phyloP scores from a whole-genome alignment of 23 red algal genomes.

The Gracilaria domingensis region DNA sequence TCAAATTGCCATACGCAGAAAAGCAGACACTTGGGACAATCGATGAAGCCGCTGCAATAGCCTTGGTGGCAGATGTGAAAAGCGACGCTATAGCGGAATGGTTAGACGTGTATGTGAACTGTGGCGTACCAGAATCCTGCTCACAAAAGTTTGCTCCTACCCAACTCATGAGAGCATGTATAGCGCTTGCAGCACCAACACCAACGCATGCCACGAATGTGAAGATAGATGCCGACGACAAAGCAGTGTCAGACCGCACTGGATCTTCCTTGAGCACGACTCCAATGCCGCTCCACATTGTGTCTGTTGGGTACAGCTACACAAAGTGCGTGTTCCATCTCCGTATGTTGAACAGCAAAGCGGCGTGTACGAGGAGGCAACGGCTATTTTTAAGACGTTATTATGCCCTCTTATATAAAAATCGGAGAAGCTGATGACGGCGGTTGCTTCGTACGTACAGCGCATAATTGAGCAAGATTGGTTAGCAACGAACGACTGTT shows the following conservation, averaged over 20 bases:
- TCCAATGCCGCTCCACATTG: constrained; percentile 36
- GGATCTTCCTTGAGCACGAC: constrained; percentile 1
- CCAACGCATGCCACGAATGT: constrained; percentile 22
- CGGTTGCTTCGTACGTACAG: constrained; percentile 9
- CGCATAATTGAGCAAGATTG: not conserved
- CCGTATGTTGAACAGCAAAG: not conserved
- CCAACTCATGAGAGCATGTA: constrained; percentile 54
- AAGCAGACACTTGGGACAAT: constrained; percentile 23
- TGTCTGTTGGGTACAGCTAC: constrained; percentile 8
- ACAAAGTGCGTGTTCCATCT: constrained; percentile 25
- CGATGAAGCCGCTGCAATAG: constrained; percentile 46
- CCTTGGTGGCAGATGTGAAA: constrained; percentile 44
- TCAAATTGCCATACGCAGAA: constrained; percentile 51
- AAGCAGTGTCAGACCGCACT: constrained; percentile 25
- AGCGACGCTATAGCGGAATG: constrained; percentile 44
- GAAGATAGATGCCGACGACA: constrained; percentile 54
- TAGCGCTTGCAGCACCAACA: constrained; percentile 2
- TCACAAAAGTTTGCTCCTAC: constrained; percentile 37
- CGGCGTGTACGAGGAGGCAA: no score
- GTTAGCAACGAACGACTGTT: not conserved
- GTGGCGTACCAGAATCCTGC: not conserved
- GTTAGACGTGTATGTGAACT: constrained; percentile 29
- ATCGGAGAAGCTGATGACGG: constrained; percentile 17
- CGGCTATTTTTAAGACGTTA: not conserved
- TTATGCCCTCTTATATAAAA: constrained; percentile 30